Conservation (phyloP, 805 yeast species). For the Debaryomyces maramus region DNA sequence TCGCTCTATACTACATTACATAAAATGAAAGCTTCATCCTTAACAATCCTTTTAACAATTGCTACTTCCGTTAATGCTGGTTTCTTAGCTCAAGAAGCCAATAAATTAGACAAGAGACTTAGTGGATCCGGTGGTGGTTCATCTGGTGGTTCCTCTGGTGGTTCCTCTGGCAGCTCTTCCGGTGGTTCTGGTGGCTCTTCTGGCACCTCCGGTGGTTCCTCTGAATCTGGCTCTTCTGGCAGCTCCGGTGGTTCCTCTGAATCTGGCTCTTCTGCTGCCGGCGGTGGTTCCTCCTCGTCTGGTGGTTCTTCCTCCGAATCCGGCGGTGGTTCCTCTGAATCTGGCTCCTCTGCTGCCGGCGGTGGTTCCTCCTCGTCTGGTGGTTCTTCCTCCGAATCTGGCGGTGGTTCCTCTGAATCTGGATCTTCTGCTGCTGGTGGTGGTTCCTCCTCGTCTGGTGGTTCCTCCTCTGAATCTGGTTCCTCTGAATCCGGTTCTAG, state of each 20-base stretch:
- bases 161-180: not conserved
- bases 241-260: slow-evolving; percentile 2
- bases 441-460: no score
- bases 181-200: slow-evolving; percentile 4
- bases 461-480: slow-evolving; percentile 3
- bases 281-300: no score
- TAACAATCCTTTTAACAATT: slow-evolving; percentile 13
- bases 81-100: slow-evolving; percentile 2
- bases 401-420: slow-evolving; percentile 6
- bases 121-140: slow-evolving; percentile 3
- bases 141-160: no score
- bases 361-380: slow-evolving; percentile 2
- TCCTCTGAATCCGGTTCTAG: slow-evolving; percentile 2
- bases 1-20: no score
- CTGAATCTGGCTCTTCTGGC: slow-evolving; percentile 1
- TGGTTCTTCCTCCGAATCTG: slow-evolving; percentile 8
- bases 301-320: slow-evolving; percentile 1
- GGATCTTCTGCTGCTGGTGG: slow-evolving; percentile 6
- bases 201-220: slow-evolving; percentile 4
- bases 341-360: slow-evolving; percentile 1
- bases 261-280: slow-evolving; percentile 6
- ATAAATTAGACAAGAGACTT: slow-evolving; percentile 2
- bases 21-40: slow-evolving; percentile 12
- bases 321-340: slow-evolving; percentile 2
- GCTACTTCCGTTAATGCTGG: slow-evolving; percentile 13